phyloP scores from a whole-genome alignment of 805 yeast genomes.

The Ogataea trehaloabstinens region DNA sequence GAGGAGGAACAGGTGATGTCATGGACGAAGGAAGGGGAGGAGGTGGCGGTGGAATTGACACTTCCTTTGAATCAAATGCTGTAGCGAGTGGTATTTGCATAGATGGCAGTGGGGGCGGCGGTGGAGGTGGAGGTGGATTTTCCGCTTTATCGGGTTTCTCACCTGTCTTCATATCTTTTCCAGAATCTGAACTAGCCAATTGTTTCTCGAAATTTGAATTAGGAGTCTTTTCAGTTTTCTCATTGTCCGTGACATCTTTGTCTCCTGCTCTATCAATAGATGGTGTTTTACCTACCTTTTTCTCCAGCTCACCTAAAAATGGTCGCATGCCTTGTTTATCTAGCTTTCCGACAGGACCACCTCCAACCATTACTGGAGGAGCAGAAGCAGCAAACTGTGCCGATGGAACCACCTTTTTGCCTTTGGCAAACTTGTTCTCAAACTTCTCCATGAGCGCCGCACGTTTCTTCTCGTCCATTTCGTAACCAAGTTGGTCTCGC shows the following conservation, averaged over 20 bases:
- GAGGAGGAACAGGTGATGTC: conserved; percentile 15
- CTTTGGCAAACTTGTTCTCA: conserved; percentile 29
- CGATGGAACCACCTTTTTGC: conserved; percentile 24
- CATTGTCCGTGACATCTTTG: not conserved
- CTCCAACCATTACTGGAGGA: conserved; percentile 16
- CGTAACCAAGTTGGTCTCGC: conserved; percentile 25
- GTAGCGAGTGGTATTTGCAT: not conserved
- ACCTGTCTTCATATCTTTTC: not conserved
- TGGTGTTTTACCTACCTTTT: conserved; percentile 45
- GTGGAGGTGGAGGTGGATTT: conserved; percentile 1
- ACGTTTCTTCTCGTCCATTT: conserved; percentile 21
- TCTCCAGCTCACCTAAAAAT: conserved; percentile 52
- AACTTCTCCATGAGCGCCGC: conserved; percentile 24
- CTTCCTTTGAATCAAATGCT: not conserved
- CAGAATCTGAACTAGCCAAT: not conserved
- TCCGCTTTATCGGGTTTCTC: not conserved
- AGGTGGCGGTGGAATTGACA: conserved; percentile 12
- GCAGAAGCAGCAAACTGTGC: conserved; percentile 22
- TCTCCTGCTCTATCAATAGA: conserved; percentile 28
- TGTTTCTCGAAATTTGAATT: conserved; percentile 1
- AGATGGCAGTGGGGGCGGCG: conserved; percentile 3
- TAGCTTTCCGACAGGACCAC: conserved; percentile 15
- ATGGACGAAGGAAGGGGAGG: not conserved
- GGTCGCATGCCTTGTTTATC: conserved; percentile 26
- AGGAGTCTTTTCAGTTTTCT: not conserved